Evolutionary conservation across 2,329 filamentous ascomycete genomes (phyloP), one percentile per base, ranked within the genome.

Genomic region (Calonectria pteridis): DNA sequence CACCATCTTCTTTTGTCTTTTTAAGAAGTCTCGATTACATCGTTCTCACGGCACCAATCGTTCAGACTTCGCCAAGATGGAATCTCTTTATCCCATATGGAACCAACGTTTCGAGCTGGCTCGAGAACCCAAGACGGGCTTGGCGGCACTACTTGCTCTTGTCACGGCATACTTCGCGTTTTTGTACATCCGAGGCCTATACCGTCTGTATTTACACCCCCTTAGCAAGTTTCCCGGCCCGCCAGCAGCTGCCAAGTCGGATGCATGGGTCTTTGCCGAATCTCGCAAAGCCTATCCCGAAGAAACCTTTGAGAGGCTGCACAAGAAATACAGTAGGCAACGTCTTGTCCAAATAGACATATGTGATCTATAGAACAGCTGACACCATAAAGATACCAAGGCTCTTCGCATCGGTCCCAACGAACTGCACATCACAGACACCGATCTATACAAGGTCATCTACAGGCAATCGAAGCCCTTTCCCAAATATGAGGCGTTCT

Each of bases 161-260:
- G n/a, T 26, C 14, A 23, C 35, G 5, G 6, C n/a, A 13, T 59
- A 59, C 35, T 37, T 37, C 6, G 33, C n/a, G 1, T 40, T 59
- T 40, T 40, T 6, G 4, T 59, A 59, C 4, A 7, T 59, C 16
- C 55, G 23, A 28, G 33, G 55, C 29, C 13, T 59, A 13, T 59
- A 59, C 16, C 55, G 55, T 23, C 20, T 59, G 11, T 26, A 59
- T 11, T 40, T 59, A 16, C 55, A 59, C 23, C 55, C 55, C 40
- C 55, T 59, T 23, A 59, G 55, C 33, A 59, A 59, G 18, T 59
- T 59, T 59, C 55, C 55, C n/a, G 55, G 55, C 3, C 55, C 55
- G 11, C n/a, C 33, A 59, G 55, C 35, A 14, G 55, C 55, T 37
- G 55, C 55, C 2, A 59, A 59, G 40, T 59, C 55, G 2, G 55